A percentile compares a stretch with the other conserved stretches of the same genome.
Evolutionary conservation across 139 green algal species (phyloP).

Genomic region (Chlorokybus atmophyticus): DNA sequence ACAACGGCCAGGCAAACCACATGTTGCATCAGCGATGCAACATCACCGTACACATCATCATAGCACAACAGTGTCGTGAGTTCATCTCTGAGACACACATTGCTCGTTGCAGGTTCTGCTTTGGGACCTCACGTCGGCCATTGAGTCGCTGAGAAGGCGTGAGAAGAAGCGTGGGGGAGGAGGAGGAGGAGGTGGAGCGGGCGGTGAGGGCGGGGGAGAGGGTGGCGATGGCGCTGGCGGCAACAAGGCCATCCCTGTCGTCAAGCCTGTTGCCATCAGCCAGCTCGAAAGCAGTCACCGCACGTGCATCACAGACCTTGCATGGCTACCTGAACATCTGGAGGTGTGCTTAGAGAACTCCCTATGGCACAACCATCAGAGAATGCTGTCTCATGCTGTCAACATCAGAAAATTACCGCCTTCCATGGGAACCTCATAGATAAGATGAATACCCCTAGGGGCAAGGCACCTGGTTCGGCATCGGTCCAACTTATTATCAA

Average conservation of each 20-base stretch:
- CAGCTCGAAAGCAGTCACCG: constrained; percentile 48
- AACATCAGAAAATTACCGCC: too few species aligned
- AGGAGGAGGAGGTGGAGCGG: too few species aligned
- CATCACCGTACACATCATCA: neutral
- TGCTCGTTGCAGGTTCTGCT: neutral
- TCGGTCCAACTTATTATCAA: too few species aligned
- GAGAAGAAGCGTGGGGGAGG: too few species aligned
- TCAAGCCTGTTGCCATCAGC: constrained; percentile 35
- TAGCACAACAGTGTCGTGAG: neutral
- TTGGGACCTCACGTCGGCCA: neutral
- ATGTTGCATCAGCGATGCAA: neutral
- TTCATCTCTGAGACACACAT: neutral
- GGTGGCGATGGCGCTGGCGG: constrained; percentile 13
- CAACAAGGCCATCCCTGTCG: constrained; percentile 27
- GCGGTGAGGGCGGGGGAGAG: too few species aligned
- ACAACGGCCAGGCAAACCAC: constrained; percentile 50
- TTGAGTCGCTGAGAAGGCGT: neutral
- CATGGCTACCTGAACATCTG: constrained; percentile 45
- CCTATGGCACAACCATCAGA: too few species aligned
- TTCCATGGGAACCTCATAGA: too few species aligned
- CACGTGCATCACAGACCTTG: constrained; percentile 48
- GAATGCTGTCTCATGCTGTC: too few species aligned
- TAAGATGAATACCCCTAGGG: too few species aligned
- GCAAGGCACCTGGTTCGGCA: too few species aligned
- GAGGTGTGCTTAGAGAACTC: neutral